Evolutionary conservation across 2,329 filamentous ascomycete species (phyloP).

Genomic region (Fusarium tjaetaba): DNA sequence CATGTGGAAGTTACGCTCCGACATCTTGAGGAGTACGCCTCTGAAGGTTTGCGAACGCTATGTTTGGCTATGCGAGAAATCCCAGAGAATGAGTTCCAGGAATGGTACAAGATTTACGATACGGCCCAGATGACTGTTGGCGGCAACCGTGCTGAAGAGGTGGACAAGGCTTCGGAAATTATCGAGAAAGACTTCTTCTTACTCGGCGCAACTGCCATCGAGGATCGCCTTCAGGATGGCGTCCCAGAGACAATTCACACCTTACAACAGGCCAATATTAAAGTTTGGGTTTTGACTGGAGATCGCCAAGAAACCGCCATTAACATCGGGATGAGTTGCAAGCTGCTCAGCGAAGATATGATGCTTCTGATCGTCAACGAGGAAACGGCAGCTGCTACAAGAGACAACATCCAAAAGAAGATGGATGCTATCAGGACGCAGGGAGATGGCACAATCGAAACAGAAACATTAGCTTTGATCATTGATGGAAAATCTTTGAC

Average conservation of each 20-base stretch:
- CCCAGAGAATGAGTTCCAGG: constrained; percentile 85
- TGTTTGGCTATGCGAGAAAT: constrained; percentile 96
- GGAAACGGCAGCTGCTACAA: constrained; percentile 79
- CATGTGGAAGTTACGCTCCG: constrained; percentile 89
- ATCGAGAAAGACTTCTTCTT: constrained; percentile 93
- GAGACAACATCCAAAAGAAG: constrained; percentile 93
- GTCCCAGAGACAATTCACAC: constrained; percentile 99
- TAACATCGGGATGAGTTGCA: constrained; percentile 99
- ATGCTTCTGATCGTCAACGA: constrained; percentile 97
- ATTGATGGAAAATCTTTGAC: constrained; percentile 98
- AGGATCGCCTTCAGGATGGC: constrained; percentile 95
- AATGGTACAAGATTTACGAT: constrained; percentile 89
- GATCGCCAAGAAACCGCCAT: constrained; percentile 99
- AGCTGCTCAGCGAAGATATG: constrained; percentile 98
- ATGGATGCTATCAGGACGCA: constrained; percentile 89
- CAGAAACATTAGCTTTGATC: constrained; percentile 87
- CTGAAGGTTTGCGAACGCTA: constrained; percentile 92
- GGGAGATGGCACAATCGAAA: constrained; percentile 77
- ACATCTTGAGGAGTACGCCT: constrained; percentile 98
- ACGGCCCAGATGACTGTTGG: constrained; percentile 89
- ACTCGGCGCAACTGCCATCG: constrained; percentile 94
- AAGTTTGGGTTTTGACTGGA: constrained; percentile 97
- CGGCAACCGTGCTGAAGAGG: constrained; percentile 90
- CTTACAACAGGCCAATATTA: constrained; percentile 94
- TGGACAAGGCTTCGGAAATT: constrained; percentile 96